Evolutionary conservation across 2,329 filamentous ascomycete species (phyloP), one percentile per base, ranked within the genome.

Genomic region (Knufia fluminis): DNA sequence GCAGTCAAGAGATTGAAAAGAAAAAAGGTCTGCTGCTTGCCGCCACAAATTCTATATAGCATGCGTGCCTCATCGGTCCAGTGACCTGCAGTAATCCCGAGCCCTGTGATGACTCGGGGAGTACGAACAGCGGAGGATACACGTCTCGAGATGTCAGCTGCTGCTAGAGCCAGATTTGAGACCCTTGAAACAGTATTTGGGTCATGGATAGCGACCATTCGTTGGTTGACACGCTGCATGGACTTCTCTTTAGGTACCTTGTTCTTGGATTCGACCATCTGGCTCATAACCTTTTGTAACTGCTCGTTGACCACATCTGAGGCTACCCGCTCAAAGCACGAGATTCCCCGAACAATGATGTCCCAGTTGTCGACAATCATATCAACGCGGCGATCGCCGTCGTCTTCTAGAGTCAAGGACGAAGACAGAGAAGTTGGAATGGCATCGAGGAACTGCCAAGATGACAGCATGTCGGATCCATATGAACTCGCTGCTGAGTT

Each of bases 41-140:
- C 68, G 26, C 75, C 75, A 36, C 76, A 70, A 55, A 70, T 73
- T 40, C 72, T 70, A n/a, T 73, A 71, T 36, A 80, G 72, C 63
- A 73, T 78, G 54, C 77, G 69, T 35, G 76, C 75, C 62, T 80
- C 77, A 55, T 80, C 77, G 49, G 76, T 71, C 77, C 77, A 80
- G 9, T 79, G 71, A 9, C 76, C 76, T 74, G 77, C 80, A 31
- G 53, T 54, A 51, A 75, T 71, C 45, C 73, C 75, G 56, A 80
- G 77, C 2, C 77, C 77, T 2, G 76, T 77, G 49, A 75, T 65
- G 8, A 79, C 77, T 43, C 72, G 71, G 14, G 76, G 76, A 26
- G 77, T 77, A 53, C 74, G 72, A 57, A 80, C 69, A 44, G 75
- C 76, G 42, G 71, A 68, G 10, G 73, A 69, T 12, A 80, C 72